phyloP scores from a whole-genome alignment of 768 basidiomycete species.

The Lentinula aciculospora region DNA sequence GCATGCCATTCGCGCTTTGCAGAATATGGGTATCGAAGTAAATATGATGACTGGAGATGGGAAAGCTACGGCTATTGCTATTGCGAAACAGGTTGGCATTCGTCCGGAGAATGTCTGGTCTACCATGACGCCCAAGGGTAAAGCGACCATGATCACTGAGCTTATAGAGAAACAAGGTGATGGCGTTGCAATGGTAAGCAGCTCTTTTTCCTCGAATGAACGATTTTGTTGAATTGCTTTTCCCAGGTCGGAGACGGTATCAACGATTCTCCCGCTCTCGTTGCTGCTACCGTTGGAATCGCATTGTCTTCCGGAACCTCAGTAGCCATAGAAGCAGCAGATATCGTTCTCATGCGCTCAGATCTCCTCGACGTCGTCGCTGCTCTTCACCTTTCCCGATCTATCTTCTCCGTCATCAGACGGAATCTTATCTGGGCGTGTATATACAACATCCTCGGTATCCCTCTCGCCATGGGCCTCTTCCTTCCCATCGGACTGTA shows the following conservation, averaged over 20 bases:
- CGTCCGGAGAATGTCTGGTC: constrained; percentile 80
- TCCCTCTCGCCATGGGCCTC: constrained; percentile 96
- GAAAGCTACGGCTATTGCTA: constrained; percentile 76
- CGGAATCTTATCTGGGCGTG: constrained; percentile 97
- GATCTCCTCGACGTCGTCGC: constrained; percentile 97
- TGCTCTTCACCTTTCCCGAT: constrained; percentile 83
- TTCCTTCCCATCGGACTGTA: constrained; percentile 89
- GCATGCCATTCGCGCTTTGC: constrained; percentile 75
- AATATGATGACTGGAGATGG: constrained; percentile 94
- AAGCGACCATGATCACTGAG: constrained; percentile 79
- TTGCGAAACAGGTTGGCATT: constrained; percentile 91
- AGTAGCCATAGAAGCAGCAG: constrained; percentile 96
- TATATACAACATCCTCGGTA: constrained; percentile 87
- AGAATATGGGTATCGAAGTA: constrained; percentile 88
- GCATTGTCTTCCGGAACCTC: constrained; percentile 95
- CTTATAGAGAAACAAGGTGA: constrained; percentile 65
- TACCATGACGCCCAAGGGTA: constrained; percentile 92
- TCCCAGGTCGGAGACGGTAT: constrained; percentile 94
- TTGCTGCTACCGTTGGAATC: constrained; percentile 93
- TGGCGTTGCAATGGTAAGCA: constrained; percentile 85
- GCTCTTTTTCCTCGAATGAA: not conserved
- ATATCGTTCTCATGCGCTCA: constrained; percentile 95
- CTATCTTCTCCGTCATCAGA: constrained; percentile 86
- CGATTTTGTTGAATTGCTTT: not conserved
- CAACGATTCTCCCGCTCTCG: constrained; percentile 97